Evolutionary conservation across 129 eudicot genomes (phyloP), one percentile per base, ranked within the genome.

Genomic region (Pittosporum tobira): DNA sequence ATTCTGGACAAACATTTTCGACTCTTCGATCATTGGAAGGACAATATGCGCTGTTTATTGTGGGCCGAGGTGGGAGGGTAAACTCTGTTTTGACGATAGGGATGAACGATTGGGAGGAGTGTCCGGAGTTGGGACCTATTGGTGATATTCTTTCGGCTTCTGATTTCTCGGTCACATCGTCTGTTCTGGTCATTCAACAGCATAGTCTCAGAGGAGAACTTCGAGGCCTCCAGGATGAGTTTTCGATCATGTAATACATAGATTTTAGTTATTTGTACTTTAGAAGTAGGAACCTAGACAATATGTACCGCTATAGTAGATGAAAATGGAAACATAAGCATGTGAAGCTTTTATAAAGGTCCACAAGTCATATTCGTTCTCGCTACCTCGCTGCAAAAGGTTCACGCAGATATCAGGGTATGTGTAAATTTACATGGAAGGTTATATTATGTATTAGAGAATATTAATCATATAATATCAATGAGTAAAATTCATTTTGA

Each of bases 71-170:
- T 11, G 86, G 87, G 26, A 58, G 98, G 56, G 94, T 81, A 30
- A 91, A 86, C 54, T 80, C 98, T 0, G 69, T 79, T 16, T 65
- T 91, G 56, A 91, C 98, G 0, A 81, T 77, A 5, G 98, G 98
- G 64, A 86, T 91, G 95, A 91, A 80, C 30, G 98, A 91, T 15
- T 86, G 90, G 98, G 90, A 86, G 66, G 94, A 83, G 26, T 91
- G 98, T 50, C 98, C 96, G 0, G 98, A 91, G 73, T 70, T 91
- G 5, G 98, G 98, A 11, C 95, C 98, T 0, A 80, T 91, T 1
- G 98, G 98, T 21, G 98, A 91, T n/a, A 86, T 91, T 64, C 74
- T 91, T 4, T 76, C 96, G 0, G 81, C 94, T 61, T 75, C 96
- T 0, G 88, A 83, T 61, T 80, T 71, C 48, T 86, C 96, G 0